phyloP scores from a whole-genome alignment of 129 eudicot genomes.

The Flaveria bidentis region DNA sequence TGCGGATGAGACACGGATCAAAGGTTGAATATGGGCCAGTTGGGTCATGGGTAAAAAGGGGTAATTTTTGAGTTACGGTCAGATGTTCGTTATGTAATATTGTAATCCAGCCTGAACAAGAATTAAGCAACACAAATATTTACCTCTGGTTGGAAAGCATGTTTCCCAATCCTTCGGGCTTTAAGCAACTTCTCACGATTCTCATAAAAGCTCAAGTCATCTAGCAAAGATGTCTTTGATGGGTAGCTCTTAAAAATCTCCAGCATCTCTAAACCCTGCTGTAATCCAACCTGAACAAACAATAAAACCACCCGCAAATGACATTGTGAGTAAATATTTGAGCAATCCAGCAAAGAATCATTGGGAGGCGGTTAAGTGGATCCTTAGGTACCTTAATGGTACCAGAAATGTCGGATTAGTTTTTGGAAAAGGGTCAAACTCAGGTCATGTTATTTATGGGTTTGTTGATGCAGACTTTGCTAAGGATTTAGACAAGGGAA shows the following conservation, averaged over 20 bases:
- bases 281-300: constrained; percentile 59
- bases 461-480: too few species aligned
- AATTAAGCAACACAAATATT: not conserved
- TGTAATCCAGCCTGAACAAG: not conserved
- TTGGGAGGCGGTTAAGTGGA: too few species aligned
- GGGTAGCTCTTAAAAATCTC: constrained; percentile 66
- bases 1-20: too few species aligned
- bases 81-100: too few species aligned
- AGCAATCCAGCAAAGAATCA: too few species aligned
- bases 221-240: constrained; percentile 60
- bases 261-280: constrained; percentile 85
- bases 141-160: constrained; percentile 40
- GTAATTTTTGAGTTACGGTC: not conserved
- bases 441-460: too few species aligned
- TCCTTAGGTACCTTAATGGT: too few species aligned
- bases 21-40: not conserved
- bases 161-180: constrained; percentile 47
- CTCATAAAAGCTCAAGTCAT: constrained; percentile 82
- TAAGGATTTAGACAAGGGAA: too few species aligned
- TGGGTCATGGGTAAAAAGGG: not conserved
- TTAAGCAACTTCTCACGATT: constrained; percentile 53
- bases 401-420: too few species aligned
- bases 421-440: too few species aligned
- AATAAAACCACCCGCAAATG: not conserved
- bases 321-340: too few species aligned